A percentile compares a stretch with the other conserved stretches of the same genome.
phyloP scores from a whole-genome alignment of 106 monocot genomes.

The Phalaenopsis aphrodite region DNA sequence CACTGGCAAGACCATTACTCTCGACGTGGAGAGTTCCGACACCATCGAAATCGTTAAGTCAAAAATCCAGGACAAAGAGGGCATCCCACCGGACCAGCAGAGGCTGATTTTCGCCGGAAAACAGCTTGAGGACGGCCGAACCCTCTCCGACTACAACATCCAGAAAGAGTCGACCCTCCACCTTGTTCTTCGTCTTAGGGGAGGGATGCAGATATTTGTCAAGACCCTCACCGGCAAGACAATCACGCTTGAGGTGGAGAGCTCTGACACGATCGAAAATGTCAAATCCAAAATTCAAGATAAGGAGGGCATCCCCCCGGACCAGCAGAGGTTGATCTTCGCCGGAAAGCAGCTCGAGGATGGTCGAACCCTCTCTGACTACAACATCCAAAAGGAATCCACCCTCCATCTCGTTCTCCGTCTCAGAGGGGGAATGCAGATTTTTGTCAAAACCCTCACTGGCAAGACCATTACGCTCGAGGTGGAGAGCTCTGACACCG shows the following conservation, averaged over 20 bases:
- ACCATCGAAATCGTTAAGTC: slow-evolving; percentile 2
- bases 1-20: slow-evolving; percentile 6
- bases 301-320: slow-evolving; percentile 6
- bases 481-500: slow-evolving; percentile 7
- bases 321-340: slow-evolving; percentile 7
- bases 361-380: slow-evolving; percentile 3
- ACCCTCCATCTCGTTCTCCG: slow-evolving; percentile 9
- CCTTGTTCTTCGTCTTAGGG: slow-evolving; percentile 3
- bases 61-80: slow-evolving; percentile 7
- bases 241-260: slow-evolving; percentile 5
- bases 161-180: slow-evolving; percentile 9
- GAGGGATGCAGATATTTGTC: slow-evolving; percentile 5
- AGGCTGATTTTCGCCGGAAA: slow-evolving; percentile 7
- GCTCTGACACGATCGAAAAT: slow-evolving; percentile 1
- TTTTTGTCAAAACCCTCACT: slow-evolving; percentile 4
- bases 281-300: slow-evolving; percentile 6
- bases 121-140: slow-evolving; percentile 8
- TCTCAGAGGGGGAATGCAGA: slow-evolving; percentile 8
- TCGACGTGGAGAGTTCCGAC: slow-evolving; percentile 7
- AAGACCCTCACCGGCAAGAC: slow-evolving; percentile 7
- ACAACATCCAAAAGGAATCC: slow-evolving; percentile 9
- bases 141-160: slow-evolving; percentile 5
- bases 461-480: not conserved
- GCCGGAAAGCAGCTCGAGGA: slow-evolving; percentile 10
- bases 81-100: slow-evolving; percentile 6